Conservation (phyloP, 208 protist species). For the Leishmania tropica region DNA sequence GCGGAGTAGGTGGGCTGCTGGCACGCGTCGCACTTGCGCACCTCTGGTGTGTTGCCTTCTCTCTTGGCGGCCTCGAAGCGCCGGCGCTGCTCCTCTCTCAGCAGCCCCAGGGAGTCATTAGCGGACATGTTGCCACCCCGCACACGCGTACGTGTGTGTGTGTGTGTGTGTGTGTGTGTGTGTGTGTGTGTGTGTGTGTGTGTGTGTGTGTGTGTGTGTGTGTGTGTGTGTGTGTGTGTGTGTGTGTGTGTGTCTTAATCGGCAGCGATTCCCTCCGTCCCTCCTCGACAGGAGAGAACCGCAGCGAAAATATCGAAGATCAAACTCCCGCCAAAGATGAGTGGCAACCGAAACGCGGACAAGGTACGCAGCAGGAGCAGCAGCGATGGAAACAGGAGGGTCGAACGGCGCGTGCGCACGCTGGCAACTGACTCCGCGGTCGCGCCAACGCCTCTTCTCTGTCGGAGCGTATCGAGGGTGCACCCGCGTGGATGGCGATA, state of each 20-base stretch:
- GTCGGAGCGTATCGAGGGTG: background rate
- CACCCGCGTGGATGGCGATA: background rate
- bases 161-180: background rate
- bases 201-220: background rate
- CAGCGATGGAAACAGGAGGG: background rate
- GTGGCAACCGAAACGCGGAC: background rate
- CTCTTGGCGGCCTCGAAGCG: constrained; percentile 32
- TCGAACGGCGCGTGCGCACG: background rate
- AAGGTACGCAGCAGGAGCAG: background rate
- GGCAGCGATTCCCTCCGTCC: background rate
- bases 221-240: background rate
- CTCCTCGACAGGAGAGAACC: background rate
- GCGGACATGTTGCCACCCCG: constrained; percentile 3
- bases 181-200: too few species aligned
- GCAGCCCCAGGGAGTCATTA: constrained; percentile 15
- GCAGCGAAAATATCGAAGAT: background rate
- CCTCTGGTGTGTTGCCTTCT: constrained; percentile 37
- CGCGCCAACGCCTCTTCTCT: background rate
- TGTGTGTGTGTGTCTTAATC: background rate
- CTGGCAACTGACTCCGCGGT: background rate
- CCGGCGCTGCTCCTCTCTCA: constrained; percentile 36
- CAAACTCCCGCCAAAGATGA: background rate
- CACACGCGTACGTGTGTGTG: constrained; percentile 1
- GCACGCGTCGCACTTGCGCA: constrained; percentile 65
- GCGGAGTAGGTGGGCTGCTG: constrained; percentile 49